Conservation (phyloP, 345 rosid genomes). For the Cardamine resedifolia region DNA sequence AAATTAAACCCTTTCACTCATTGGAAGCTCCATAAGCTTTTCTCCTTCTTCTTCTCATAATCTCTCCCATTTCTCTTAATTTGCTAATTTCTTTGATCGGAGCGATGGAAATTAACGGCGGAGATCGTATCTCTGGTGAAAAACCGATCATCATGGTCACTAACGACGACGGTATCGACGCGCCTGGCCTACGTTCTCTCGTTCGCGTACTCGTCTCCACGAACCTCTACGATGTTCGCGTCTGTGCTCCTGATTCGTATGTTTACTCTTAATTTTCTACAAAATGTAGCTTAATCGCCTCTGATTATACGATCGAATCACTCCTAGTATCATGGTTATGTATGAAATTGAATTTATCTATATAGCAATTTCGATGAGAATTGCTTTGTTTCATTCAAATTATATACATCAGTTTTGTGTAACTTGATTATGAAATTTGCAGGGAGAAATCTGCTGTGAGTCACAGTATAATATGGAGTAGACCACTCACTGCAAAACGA, state of each 20-base stretch:
- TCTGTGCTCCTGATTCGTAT: constrained; percentile 94
- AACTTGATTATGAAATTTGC: neutral
- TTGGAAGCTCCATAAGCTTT: neutral
- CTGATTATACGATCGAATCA: neutral
- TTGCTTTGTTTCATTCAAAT: neutral
- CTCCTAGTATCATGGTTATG: neutral
- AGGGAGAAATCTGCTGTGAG: constrained; percentile 88
- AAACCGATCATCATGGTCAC: constrained; percentile 66
- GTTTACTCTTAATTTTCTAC: constrained; percentile 8
- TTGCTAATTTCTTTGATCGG: neutral
- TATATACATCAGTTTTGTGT: neutral
- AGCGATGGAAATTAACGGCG: constrained; percentile 37
- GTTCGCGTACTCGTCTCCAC: constrained; percentile 72
- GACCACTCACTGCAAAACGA: constrained; percentile 56
- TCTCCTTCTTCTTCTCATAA: neutral
- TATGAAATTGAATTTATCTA: neutral
- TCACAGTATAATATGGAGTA: constrained; percentile 81
- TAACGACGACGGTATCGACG: constrained; percentile 97
- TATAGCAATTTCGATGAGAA: neutral
- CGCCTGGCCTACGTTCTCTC: constrained; percentile 69
- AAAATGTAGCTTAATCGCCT: constrained; percentile 10
- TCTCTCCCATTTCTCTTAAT: neutral
- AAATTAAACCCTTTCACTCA: neutral
- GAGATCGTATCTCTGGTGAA: constrained; percentile 19
- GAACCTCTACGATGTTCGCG: constrained; percentile 58